phyloP scores from a whole-genome alignment of 1,284 basidiomycete species.

The Entoloma clypeatum region DNA sequence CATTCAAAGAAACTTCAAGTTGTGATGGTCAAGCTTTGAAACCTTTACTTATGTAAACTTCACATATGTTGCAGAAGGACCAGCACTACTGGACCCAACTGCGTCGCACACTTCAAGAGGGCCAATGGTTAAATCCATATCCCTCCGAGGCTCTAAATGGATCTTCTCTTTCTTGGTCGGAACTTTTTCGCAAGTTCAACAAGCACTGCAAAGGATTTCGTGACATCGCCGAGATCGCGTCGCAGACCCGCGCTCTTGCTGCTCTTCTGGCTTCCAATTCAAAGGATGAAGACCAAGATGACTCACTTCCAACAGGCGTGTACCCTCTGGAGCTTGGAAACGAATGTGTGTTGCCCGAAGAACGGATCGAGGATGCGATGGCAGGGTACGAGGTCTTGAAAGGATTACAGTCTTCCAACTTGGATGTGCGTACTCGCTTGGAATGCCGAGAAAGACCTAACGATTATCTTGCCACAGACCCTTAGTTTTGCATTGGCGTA shows the following conservation, averaged over 20 bases:
- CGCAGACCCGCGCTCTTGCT: slow-evolving; percentile 62
- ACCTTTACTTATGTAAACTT: background rate
- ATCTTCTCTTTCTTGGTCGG: slow-evolving; percentile 64
- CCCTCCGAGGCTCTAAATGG: slow-evolving; percentile 67
- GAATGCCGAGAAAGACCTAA: slow-evolving; percentile 5
- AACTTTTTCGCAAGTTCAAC: slow-evolving; percentile 83
- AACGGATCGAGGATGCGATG: slow-evolving; percentile 50
- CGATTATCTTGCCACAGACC: slow-evolving; percentile 41
- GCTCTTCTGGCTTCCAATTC: slow-evolving; percentile 50
- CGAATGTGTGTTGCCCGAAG: slow-evolving; percentile 55
- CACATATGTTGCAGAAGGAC: slow-evolving; percentile 49
- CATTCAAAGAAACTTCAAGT: background rate
- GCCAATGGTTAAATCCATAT: slow-evolving; percentile 56
- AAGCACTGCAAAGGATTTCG: slow-evolving; percentile 70
- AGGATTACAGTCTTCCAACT: slow-evolving; percentile 46
- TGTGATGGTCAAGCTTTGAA: slow-evolving; percentile 13
- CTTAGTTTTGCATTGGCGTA: slow-evolving; percentile 66
- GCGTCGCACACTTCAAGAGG: slow-evolving; percentile 60
- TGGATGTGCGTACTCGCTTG: slow-evolving; percentile 48
- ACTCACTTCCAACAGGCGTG: slow-evolving; percentile 22
- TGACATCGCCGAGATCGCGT: slow-evolving; percentile 64
- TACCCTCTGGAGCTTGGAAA: slow-evolving; percentile 44
- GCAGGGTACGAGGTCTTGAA: slow-evolving; percentile 50
- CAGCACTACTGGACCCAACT: slow-evolving; percentile 74
- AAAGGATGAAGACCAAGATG: slow-evolving; percentile 45